Evolutionary conservation across 352 stramenopile genomes (phyloP).

Genomic region (Phytophthora aleatoria): DNA sequence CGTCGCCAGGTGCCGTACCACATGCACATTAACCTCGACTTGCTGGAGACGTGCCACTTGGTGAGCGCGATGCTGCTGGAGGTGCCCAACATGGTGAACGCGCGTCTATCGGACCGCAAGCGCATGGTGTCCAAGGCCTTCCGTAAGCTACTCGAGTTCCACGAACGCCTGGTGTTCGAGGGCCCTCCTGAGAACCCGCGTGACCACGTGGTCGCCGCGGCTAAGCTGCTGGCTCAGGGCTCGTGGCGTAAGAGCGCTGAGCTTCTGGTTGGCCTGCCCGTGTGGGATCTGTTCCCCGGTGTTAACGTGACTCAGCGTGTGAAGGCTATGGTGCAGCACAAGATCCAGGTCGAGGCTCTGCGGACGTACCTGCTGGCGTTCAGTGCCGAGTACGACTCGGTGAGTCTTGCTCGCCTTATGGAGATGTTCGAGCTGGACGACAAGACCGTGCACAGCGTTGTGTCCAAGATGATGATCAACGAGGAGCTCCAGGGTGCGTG

Average conservation of each 20-base stretch:
- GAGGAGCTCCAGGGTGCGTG: slow-evolving; percentile 96
- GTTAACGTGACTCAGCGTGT: slow-evolving; percentile 81
- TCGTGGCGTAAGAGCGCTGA: slow-evolving; percentile 95
- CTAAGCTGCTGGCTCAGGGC: slow-evolving; percentile 94
- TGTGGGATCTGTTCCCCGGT: slow-evolving; percentile 97
- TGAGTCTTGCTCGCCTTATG: slow-evolving; percentile 94
- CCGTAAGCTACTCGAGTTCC: slow-evolving; percentile 92
- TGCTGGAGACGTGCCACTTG: slow-evolving; percentile 98
- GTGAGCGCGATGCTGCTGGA: slow-evolving; percentile 99
- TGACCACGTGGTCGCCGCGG: slow-evolving; percentile 96
- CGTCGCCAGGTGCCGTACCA: slow-evolving; percentile 98
- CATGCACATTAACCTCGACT: slow-evolving; percentile 99
- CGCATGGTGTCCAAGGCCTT: slow-evolving; percentile 95
- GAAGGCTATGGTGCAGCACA: slow-evolving; percentile 91
- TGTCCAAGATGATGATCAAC: slow-evolving; percentile 99
- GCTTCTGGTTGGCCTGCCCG: slow-evolving; percentile 87
- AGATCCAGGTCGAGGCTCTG: slow-evolving; percentile 96
- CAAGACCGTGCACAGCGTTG: slow-evolving; percentile 96
- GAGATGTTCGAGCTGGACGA: slow-evolving; percentile 98
- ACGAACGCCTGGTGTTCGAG: slow-evolving; percentile 95
- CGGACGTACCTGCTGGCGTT: slow-evolving; percentile 97
- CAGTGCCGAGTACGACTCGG: slow-evolving; percentile 95
- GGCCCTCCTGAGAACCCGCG: slow-evolving; percentile 97
- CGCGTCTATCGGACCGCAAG: slow-evolving; percentile 78
- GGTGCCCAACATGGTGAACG: slow-evolving; percentile 97